Conservation (phyloP, 208 protist species). For the Plasmodiophora brassicae region DNA sequence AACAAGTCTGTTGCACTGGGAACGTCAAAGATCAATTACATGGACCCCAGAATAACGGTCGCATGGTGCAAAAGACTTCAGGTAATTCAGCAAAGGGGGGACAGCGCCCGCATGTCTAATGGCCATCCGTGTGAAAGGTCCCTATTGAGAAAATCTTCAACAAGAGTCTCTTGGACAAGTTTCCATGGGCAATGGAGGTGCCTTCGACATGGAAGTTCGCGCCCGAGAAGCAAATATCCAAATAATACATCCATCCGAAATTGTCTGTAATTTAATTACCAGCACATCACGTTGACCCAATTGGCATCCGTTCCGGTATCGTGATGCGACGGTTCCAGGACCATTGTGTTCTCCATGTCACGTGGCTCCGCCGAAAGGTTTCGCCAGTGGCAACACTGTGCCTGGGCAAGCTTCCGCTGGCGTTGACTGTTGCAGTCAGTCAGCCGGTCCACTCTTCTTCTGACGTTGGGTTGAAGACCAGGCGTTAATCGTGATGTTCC, state of each 20-base stretch:
- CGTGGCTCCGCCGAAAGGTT: background rate
- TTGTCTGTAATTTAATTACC: too few relatives aligned
- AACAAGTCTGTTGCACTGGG: slow-evolving; percentile 74
- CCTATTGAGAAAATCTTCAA: slow-evolving; percentile 92
- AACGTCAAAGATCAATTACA: slow-evolving; percentile 98
- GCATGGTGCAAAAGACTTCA: slow-evolving; percentile 84
- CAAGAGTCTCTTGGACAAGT: slow-evolving; percentile 90
- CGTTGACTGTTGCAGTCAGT: too few relatives aligned
- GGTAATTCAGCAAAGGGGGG: slow-evolving; percentile 33
- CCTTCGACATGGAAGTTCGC: slow-evolving; percentile 57
- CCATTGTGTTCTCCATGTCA: background rate
- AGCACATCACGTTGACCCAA: background rate
- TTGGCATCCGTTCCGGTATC: background rate
- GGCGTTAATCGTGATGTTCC: too few relatives aligned
- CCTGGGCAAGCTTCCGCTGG: too few relatives aligned
- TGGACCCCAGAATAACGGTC: slow-evolving; percentile 94
- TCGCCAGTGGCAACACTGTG: too few relatives aligned
- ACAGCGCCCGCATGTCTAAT: background rate
- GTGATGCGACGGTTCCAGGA: background rate
- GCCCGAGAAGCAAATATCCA: background rate
- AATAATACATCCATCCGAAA: too few relatives aligned
- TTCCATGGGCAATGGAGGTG: slow-evolving; percentile 83
- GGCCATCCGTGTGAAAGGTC: slow-evolving; percentile 62
- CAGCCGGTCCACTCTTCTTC: too few relatives aligned
- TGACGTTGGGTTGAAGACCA: too few relatives aligned